Percentiles rank a stretch among this genome's conserved stretches.
Conservation (phyloP, 192 early-diverging fungal genomes). For the Entomortierella parvispora region DNA sequence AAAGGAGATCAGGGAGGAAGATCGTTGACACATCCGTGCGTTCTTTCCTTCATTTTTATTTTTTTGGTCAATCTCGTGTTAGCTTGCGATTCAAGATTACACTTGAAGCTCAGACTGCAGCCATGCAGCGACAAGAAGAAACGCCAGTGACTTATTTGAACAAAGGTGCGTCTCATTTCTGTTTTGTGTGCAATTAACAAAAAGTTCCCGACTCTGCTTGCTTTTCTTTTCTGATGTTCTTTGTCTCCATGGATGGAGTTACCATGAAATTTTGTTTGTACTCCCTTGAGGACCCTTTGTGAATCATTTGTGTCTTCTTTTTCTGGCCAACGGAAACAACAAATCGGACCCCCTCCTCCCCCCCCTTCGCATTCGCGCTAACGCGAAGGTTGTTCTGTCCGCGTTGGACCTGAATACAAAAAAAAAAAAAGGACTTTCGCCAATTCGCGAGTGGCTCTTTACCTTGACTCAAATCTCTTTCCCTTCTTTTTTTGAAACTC, state of each 20-base stretch:
- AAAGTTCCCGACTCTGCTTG: not conserved
- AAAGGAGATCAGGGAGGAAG: not conserved
- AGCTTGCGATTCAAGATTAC: conserved; percentile 52
- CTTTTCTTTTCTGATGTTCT: too few relatives aligned
- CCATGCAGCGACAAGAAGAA: conserved; percentile 66
- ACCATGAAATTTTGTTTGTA: too few relatives aligned
- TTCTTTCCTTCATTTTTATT: not conserved
- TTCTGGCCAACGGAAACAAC: not conserved
- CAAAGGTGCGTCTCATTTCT: conserved; percentile 74
- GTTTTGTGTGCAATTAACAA: too few relatives aligned
- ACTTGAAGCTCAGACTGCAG: conserved; percentile 63
- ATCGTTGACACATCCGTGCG: too few relatives aligned
- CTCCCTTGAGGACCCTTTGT: not conserved
- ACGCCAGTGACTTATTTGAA: conserved; percentile 77
- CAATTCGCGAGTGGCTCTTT: not conserved
- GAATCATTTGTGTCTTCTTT: not conserved
- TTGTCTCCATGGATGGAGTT: too few relatives aligned
- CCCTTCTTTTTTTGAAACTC: not conserved
- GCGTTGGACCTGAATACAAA: not conserved
- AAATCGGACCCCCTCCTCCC: not conserved
- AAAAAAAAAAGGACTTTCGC: not conserved
- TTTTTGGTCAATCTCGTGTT: not conserved
- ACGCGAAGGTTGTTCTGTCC: not conserved
- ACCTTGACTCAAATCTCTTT: not conserved
- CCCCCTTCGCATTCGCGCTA: not conserved